Percentiles rank a stretch among this genome's conserved stretches.
Evolutionary conservation across 2,329 filamentous ascomycete species (phyloP).

Genomic region (Talaromyces sp.): DNA sequence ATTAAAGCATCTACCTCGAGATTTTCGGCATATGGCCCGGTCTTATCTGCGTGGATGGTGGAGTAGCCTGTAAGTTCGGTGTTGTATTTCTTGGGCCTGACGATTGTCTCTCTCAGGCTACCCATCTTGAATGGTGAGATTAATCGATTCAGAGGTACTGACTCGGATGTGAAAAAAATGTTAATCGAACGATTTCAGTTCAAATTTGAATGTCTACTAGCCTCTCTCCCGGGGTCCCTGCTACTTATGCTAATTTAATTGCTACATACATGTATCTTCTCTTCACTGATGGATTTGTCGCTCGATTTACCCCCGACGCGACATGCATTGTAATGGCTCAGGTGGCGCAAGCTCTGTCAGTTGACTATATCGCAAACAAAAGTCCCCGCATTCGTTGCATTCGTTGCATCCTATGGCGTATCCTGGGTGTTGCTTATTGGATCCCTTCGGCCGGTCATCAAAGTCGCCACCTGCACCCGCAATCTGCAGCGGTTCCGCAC

Average conservation of each 20-base stretch:
- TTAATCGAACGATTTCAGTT: too few relatives aligned
- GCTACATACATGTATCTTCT: too few relatives aligned
- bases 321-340: too few relatives aligned
- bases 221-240: too few relatives aligned
- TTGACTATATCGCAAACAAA: too few relatives aligned
- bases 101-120: neutral
- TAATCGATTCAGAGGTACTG: too few relatives aligned
- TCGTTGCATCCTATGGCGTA: neutral
- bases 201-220: too few relatives aligned
- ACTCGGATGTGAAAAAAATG: too few relatives aligned
- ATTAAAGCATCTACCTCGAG: conserved; percentile 31
- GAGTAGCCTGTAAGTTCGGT: conserved; percentile 17
- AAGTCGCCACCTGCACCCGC: neutral
- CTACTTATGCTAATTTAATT: too few relatives aligned
- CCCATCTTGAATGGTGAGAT: conserved; percentile 4
- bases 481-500: neutral
- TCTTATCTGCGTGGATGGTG: conserved; percentile 1
- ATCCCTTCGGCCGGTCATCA: neutral
- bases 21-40: conserved; percentile 22
- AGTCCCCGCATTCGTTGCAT: neutral
- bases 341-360: too few relatives aligned
- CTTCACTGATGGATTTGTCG: too few relatives aligned
- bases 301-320: too few relatives aligned
- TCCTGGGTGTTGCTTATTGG: neutral
- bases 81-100: conserved; percentile 10